Percentiles rank a stretch among this genome's conserved stretches.
phyloP scores from a whole-genome alignment of 441 rosid species.

The Caryocar brasiliense region DNA sequence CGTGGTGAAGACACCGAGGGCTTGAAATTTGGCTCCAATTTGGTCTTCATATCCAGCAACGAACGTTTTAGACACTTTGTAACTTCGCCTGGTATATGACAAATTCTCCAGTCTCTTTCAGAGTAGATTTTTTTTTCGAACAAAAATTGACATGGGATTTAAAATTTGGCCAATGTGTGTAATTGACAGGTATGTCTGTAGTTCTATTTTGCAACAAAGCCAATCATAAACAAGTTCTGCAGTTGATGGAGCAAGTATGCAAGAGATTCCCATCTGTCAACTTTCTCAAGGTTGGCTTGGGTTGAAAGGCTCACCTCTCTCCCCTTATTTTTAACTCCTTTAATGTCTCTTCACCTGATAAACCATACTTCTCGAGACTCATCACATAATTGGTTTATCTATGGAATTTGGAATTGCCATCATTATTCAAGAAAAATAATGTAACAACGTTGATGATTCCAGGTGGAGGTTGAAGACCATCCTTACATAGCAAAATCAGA shows the following conservation, averaged over 20 bases:
- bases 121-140: no score
- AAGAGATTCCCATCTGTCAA: conserved; percentile 48
- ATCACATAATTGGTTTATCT: no score
- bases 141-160: no score
- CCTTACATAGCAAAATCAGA: conserved; percentile 35
- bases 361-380: no score
- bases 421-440: neutral
- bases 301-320: no score
- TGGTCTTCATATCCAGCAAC: conserved; percentile 36
- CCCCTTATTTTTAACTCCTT: no score
- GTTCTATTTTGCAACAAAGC: conserved; percentile 36
- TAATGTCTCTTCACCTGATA: no score
- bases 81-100: conserved; percentile 41
- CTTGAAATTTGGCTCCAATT: conserved; percentile 38
- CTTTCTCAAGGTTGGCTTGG: conserved; percentile 47
- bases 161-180: no score
- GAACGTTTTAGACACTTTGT: conserved; percentile 36
- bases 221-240: conserved; percentile 28
- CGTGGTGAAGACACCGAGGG: conserved; percentile 34
- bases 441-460: neutral
- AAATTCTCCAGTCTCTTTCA: no score
- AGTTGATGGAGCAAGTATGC: conserved; percentile 41
- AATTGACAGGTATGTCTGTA: conserved; percentile 36
- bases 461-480: conserved; percentile 49
- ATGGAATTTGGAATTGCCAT: no score